Conservation (phyloP, 2,329 filamentous ascomycete genomes). For the Magnaporthales sp. region DNA sequence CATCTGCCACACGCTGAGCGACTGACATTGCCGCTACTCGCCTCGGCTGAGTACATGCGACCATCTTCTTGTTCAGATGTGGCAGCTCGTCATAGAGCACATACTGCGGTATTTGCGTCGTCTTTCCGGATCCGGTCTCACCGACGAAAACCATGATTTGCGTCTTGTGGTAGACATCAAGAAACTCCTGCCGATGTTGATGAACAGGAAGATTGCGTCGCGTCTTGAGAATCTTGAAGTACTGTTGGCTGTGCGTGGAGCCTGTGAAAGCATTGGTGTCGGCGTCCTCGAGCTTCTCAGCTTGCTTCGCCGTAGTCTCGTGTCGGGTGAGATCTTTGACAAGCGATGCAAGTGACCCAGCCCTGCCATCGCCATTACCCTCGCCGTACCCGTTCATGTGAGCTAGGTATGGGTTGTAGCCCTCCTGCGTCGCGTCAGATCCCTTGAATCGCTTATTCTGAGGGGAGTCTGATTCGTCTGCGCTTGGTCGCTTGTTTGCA, state of each 20-base stretch:
- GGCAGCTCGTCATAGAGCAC: slow-evolving; percentile 95
- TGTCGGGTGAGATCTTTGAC: slow-evolving; percentile 67
- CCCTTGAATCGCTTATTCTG: slow-evolving; percentile 21
- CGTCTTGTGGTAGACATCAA: slow-evolving; percentile 82
- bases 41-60: slow-evolving; percentile 94
- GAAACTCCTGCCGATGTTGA: slow-evolving; percentile 89
- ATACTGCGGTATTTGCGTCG: slow-evolving; percentile 97
- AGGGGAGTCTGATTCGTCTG: slow-evolving; percentile 30
- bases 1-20: slow-evolving; percentile 92
- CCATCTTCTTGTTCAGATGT: slow-evolving; percentile 75
- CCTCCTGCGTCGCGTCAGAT: slow-evolving; percentile 11
- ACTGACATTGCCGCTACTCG: slow-evolving; percentile 98
- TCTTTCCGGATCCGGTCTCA: slow-evolving; percentile 99
- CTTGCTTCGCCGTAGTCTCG: slow-evolving; percentile 69
- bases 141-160: slow-evolving; percentile 98
- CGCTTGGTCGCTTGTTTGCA: slow-evolving; percentile 32
- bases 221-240: slow-evolving; percentile 81
- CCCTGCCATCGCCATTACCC: slow-evolving; percentile 25
- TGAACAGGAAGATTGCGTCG: slow-evolving; percentile 84
- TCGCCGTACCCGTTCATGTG: slow-evolving; percentile 62
- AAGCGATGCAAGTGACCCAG: slow-evolving; percentile 29
- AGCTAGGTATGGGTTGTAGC: slow-evolving; percentile 79
- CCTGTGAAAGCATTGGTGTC: slow-evolving; percentile 82
- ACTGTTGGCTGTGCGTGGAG: slow-evolving; percentile 66
- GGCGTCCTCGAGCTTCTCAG: slow-evolving; percentile 66